phyloP scores from a whole-genome alignment of 2,329 filamentous ascomycete species.

The Blastomyces parvus region DNA sequence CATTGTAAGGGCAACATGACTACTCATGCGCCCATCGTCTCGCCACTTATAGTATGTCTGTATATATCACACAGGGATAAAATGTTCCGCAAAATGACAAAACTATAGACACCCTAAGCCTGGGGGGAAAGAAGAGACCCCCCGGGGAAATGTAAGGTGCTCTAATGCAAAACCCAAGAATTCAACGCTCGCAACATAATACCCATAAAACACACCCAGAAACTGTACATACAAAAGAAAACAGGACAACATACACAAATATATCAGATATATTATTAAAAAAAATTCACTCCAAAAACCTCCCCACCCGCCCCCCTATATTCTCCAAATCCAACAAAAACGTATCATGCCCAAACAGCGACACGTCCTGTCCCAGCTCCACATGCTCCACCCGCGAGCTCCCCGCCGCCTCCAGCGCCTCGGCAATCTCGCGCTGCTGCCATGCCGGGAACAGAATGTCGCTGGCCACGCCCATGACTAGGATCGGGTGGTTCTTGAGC shows the following conservation, averaged over 20 bases:
- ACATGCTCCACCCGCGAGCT: conserved; percentile 77
- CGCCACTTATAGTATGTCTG: neutral
- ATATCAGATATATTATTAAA: no score
- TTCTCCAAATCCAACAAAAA: conserved; percentile 88
- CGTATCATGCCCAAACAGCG: conserved; percentile 91
- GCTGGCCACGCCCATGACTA: conserved; percentile 89
- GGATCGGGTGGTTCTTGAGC: conserved; percentile 65
- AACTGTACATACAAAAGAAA: no score
- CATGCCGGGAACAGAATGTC: conserved; percentile 96
- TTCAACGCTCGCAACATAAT: no score
- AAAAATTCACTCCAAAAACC: conserved; percentile 68
- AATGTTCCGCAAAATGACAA: neutral
- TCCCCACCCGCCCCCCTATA: conserved; percentile 72
- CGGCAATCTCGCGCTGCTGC: conserved; percentile 92
- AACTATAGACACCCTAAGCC: no score
- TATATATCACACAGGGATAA: neutral
- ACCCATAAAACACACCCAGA: no score
- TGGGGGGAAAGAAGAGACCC: no score
- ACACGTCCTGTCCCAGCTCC: conserved; percentile 88
- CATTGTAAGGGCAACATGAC: no score
- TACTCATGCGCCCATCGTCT: no score
- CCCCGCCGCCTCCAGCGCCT: conserved; percentile 65
- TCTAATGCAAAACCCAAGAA: no score
- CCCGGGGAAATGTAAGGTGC: no score
- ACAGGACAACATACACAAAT: neutral